Conservation (phyloP, 139 green algal species). For the Zygnema cylindricum region DNA sequence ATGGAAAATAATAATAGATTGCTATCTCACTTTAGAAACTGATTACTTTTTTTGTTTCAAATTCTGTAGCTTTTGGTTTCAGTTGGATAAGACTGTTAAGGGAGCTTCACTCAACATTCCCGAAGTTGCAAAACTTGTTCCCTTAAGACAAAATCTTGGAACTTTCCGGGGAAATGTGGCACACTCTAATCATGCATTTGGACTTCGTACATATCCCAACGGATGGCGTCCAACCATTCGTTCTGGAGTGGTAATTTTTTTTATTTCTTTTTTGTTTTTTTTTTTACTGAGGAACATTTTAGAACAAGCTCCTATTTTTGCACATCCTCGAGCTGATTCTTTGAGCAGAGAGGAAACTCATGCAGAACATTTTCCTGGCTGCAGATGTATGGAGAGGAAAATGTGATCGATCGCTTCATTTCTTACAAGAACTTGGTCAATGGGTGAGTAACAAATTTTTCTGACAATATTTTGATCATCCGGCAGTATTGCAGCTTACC, state of each 20-base stretch:
- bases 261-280: background rate
- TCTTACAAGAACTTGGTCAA: background rate
- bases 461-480: no score
- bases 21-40: no score
- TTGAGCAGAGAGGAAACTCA: no score
- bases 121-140: background rate
- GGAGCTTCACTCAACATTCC: constrained; percentile 3
- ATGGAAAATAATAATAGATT: no score
- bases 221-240: background rate
- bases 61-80: constrained; percentile 49
- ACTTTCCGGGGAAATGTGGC: constrained; percentile 46
- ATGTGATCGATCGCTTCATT: background rate
- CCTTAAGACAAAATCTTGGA: constrained; percentile 22
- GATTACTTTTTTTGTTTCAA: no score
- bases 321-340: no score
- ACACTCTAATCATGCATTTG: constrained; percentile 41
- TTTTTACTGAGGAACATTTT: background rate
- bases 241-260: background rate
- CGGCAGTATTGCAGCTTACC: no score
- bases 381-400: background rate
- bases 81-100: constrained; percentile 36
- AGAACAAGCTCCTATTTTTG: background rate
- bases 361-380: no score
- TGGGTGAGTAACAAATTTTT: background rate
- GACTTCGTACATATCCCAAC: constrained; percentile 14